A percentile compares a stretch with the other conserved stretches of the same genome.
Conservation (phyloP, 2,329 filamentous ascomycete species). For the Apiospora pterosperma region DNA sequence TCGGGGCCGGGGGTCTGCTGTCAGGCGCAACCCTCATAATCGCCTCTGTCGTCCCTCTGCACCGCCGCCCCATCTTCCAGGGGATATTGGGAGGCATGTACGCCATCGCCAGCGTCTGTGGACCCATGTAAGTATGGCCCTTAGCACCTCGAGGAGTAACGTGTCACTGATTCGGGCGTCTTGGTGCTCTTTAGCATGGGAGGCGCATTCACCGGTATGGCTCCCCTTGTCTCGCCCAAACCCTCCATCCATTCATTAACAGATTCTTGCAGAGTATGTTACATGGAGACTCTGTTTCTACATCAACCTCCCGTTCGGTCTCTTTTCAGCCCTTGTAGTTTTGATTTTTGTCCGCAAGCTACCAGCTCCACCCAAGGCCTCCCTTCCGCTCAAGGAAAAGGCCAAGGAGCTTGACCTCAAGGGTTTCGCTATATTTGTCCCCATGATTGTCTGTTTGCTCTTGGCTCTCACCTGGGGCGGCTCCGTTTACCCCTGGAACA, state of each 20-base stretch:
- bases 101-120: slow-evolving; percentile 29
- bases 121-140: slow-evolving; percentile 8
- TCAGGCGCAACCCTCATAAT: slow-evolving; percentile 32
- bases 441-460: slow-evolving; percentile 37
- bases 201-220: slow-evolving; percentile 11
- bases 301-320: slow-evolving; percentile 16
- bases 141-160: no score
- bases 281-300: slow-evolving; percentile 19
- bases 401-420: slow-evolving; percentile 14
- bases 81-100: slow-evolving; percentile 34
- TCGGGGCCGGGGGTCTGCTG: slow-evolving; percentile 33
- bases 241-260: no score
- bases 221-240: not conserved
- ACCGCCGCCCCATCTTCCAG: slow-evolving; percentile 9
- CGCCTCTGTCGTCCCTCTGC: slow-evolving; percentile 6
- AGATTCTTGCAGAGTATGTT: slow-evolving; percentile 25
- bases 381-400: not conserved
- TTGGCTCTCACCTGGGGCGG: slow-evolving; percentile 34
- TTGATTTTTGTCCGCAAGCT: slow-evolving; percentile 6
- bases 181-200: slow-evolving; percentile 12
- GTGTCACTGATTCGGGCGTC: not conserved
- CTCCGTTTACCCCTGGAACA: slow-evolving; percentile 26
- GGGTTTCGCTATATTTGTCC: slow-evolving; percentile 38
- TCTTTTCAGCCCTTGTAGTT: slow-evolving; percentile 6
- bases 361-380: not conserved